These are phyloP conservation scores for Pisolithus orientalis DNA, from an alignment of 768 basidiomycete genomes.

Conservation along the genomic window DNA sequence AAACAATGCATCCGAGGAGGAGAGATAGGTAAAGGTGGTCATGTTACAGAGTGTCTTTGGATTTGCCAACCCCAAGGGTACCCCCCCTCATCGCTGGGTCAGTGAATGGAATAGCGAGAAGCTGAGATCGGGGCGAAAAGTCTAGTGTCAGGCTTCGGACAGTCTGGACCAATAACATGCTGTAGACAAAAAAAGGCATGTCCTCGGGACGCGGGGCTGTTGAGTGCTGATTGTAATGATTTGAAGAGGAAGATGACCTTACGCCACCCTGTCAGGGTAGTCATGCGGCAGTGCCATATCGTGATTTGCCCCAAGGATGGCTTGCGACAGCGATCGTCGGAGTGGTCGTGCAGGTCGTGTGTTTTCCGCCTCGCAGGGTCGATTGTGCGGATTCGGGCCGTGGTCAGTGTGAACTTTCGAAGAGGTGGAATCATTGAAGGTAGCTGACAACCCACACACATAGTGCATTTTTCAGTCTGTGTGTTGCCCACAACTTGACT, in stretches of 20 bases:
- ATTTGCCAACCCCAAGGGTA: neutral
- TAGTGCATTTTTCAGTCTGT: no score
- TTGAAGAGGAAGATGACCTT: neutral
- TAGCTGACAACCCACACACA: neutral
- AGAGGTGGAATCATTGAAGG: neutral
- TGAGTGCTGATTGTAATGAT: neutral
- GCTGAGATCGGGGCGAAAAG: neutral
- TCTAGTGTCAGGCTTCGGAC: neutral
- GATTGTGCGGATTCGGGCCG: neutral
- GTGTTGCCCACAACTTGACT: no score
- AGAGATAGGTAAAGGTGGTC: neutral
- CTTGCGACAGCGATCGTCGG: neutral
- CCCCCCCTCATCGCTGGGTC: neutral
- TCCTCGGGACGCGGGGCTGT: neutral
- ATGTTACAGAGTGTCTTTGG: neutral
- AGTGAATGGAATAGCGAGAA: neutral
- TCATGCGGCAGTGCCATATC: neutral
- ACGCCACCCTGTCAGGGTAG: neutral
- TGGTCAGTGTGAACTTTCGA: neutral
- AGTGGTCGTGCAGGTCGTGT: neutral
- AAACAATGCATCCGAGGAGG: neutral
- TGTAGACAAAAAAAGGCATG: neutral
- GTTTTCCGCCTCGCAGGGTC: neutral
- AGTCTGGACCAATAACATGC: neutral
- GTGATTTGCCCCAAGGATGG: neutral